phyloP scores from a whole-genome alignment of 2,329 filamentous ascomycete species.

The Pseudogymnoascus verrucosus region DNA sequence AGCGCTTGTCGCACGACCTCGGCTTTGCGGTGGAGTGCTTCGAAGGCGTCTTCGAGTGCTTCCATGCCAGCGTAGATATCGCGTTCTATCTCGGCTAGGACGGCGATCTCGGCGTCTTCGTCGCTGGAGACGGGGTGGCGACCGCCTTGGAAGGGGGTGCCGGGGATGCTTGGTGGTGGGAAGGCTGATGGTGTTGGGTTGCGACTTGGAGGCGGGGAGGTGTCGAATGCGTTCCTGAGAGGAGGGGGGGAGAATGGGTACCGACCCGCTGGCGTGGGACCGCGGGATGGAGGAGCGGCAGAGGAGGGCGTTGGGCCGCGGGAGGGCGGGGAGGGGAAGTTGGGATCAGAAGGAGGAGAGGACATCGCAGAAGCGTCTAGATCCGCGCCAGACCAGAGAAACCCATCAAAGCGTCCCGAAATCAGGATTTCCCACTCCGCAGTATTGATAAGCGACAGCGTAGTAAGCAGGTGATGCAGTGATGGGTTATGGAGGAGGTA shows the following conservation, averaged over 20 bases:
- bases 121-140: slow-evolving; percentile 71
- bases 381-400: slow-evolving; percentile 88
- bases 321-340: slow-evolving; percentile 33
- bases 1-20: slow-evolving; percentile 72
- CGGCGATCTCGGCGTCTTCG: slow-evolving; percentile 87
- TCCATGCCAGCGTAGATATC: slow-evolving; percentile 96
- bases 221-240: slow-evolving; percentile 20
- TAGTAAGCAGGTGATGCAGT: slow-evolving; percentile 79
- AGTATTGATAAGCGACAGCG: slow-evolving; percentile 76
- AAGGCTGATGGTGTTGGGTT: slow-evolving; percentile 40
- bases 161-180: slow-evolving; percentile 39
- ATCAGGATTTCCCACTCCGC: slow-evolving; percentile 96
- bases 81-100: slow-evolving; percentile 81
- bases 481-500: slow-evolving; percentile 76
- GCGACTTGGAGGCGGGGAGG: background rate
- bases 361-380: slow-evolving; percentile 28
- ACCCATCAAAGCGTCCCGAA: slow-evolving; percentile 90
- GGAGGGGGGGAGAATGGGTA: slow-evolving; percentile 28
- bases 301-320: slow-evolving; percentile 44
- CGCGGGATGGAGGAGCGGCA: slow-evolving; percentile 36
- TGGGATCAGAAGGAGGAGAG: slow-evolving; percentile 24
- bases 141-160: slow-evolving; percentile 25
- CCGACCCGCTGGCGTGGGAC: slow-evolving; percentile 42
- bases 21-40: slow-evolving; percentile 78
- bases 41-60: slow-evolving; percentile 85